These are phyloP conservation scores for Yamadazyma blattariae DNA, from an alignment of 1,139 yeast genomes.

Conservation along the genomic window DNA sequence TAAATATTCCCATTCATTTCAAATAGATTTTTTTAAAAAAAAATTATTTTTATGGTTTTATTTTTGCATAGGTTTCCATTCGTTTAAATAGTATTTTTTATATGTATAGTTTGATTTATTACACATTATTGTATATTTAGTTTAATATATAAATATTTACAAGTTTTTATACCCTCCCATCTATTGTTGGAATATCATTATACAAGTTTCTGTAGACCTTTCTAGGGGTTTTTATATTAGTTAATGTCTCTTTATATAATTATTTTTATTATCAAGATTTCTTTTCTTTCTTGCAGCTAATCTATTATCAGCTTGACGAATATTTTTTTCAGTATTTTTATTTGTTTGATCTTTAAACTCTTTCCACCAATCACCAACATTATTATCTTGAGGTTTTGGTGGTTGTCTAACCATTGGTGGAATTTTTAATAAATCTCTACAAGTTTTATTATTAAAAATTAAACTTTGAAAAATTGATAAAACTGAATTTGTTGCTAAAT, in stretches of 20 bases:
- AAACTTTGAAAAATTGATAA: constrained; percentile 72
- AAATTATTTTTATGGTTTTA: neutral
- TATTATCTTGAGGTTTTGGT: constrained; percentile 35
- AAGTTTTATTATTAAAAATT: constrained; percentile 54
- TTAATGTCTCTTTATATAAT: constrained; percentile 43
- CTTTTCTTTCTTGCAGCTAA: constrained; percentile 39
- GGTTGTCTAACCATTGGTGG: constrained; percentile 51
- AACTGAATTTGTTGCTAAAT: constrained; percentile 78
- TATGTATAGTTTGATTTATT: neutral
- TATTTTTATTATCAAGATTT: constrained; percentile 28
- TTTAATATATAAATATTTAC: neutral
- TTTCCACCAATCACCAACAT: constrained; percentile 38
- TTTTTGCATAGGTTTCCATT: neutral
- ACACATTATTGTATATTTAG: neutral
- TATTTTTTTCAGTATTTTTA: constrained; percentile 31
- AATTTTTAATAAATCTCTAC: constrained; percentile 60
- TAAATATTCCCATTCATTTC: no score
- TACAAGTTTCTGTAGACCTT: no score
- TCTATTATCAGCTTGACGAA: constrained; percentile 36
- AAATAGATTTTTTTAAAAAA: no score
- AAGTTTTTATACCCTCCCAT: no score
- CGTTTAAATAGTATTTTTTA: neutral
- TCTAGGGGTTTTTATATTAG: no score
- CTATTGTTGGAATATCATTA: no score
- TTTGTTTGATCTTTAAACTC: constrained; percentile 32